Percentiles rank a stretch among this genome's conserved stretches.
Evolutionary conservation across 371 early-diverging fungal species (phyloP).

Genomic region (Apophysomyces ossiformis): DNA sequence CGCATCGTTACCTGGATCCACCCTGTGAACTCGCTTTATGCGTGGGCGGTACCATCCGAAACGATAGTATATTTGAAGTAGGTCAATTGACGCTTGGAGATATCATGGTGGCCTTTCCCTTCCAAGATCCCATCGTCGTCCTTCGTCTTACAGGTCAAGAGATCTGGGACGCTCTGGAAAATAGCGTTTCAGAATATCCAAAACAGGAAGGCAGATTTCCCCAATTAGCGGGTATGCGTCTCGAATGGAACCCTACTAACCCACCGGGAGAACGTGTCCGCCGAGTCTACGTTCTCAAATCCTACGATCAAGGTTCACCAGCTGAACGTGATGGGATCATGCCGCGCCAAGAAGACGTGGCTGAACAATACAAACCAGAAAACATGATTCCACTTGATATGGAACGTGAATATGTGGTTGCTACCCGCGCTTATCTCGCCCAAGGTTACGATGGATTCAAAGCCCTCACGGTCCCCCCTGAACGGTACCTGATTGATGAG

Average conservation of each 20-base stretch:
- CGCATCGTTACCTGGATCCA: conserved; percentile 39
- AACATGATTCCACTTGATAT: conserved; percentile 50
- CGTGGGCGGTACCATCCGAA: conserved; percentile 65
- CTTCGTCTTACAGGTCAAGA: conserved; percentile 59
- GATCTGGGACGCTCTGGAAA: conserved; percentile 62
- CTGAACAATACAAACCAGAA: conserved; percentile 26
- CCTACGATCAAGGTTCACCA: background rate
- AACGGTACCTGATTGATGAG: conserved; percentile 56
- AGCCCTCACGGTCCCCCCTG: conserved; percentile 38
- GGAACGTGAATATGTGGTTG: conserved; percentile 50
- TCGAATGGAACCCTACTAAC: conserved; percentile 55
- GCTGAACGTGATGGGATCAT: conserved; percentile 17
- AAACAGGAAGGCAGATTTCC: conserved; percentile 73
- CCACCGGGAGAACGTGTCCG: conserved; percentile 52
- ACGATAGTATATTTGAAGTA: conserved; percentile 55
- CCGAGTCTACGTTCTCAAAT: conserved; percentile 22
- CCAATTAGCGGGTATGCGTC: conserved; percentile 61
- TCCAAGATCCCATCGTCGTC: conserved; percentile 67
- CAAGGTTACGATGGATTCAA: conserved; percentile 65
- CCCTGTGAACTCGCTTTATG: conserved; percentile 55
- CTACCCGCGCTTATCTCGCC: conserved; percentile 64
- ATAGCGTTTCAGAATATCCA: conserved; percentile 62
- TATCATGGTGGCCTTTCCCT: conserved; percentile 66
- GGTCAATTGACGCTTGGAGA: conserved; percentile 63
- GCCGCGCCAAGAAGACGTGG: conserved; percentile 17